phyloP scores from a whole-genome alignment of 192 early-diverging fungal genomes.

The Backusella tuberculispora region DNA sequence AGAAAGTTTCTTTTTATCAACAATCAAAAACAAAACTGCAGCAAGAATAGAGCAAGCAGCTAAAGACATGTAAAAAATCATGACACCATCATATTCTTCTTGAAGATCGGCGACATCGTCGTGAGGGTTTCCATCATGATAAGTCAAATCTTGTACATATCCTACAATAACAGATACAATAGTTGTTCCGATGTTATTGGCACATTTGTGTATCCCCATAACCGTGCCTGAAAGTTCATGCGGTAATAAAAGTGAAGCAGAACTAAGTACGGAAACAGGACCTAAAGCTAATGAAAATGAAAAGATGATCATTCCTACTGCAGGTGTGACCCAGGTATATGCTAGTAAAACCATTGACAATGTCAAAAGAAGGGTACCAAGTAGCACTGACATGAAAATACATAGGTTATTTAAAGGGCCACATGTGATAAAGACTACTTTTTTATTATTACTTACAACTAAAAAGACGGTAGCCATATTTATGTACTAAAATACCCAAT shows the following conservation, averaged over 20 bases:
- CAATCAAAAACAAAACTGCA: constrained; percentile 20
- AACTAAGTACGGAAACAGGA: constrained; percentile 57
- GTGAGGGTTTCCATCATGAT: constrained; percentile 33
- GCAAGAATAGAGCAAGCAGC: constrained; percentile 1
- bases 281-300: constrained; percentile 61
- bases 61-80: constrained; percentile 34
- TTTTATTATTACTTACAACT: constrained; percentile 35
- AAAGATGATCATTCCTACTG: constrained; percentile 60
- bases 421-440: background rate
- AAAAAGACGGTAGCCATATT: constrained; percentile 53
- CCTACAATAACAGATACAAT: constrained; percentile 63
- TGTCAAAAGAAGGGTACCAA: constrained; percentile 28
- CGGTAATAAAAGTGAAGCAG: constrained; percentile 56
- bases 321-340: constrained; percentile 55
- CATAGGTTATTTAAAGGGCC: background rate
- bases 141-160: constrained; percentile 57
- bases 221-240: constrained; percentile 56
- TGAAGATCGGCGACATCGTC: constrained; percentile 25
- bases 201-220: constrained; percentile 64
- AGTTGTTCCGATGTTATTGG: constrained; percentile 64
- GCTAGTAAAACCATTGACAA: constrained; percentile 46
- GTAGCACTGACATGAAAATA: constrained; percentile 14
- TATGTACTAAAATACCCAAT: constrained; percentile 55
- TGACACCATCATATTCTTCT: constrained; percentile 39
- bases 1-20: constrained; percentile 25